Base-by-base conservation (phyloP, 2,329 filamentous ascomycete genomes). In the Stagonosporopsis tanaceti region DNA sequence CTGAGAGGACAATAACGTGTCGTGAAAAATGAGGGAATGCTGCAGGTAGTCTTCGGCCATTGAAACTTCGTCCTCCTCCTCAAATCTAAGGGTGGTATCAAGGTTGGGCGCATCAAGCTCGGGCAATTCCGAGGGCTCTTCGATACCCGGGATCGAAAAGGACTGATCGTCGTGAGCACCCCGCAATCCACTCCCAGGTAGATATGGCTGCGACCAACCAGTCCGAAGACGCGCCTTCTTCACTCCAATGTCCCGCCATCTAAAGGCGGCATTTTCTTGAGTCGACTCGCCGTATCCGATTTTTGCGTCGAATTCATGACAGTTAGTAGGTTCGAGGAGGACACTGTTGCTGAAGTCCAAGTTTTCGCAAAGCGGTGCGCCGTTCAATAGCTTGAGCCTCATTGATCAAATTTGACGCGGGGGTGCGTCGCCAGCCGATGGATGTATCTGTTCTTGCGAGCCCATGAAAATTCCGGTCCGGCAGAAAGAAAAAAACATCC, bases 1-100 rank as follows among this genome's bases (percentile, higher is more conserved):
- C 58, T 89, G 84, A 1, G 88, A 90, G 0, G 87, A 89, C 1
- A 84, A 76, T 4, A 89, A 75, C 14, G 87, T 84, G 61, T 91
- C 83, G 70, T 96, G 87, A 14, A 89, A 78, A 2, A 87, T 85
- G 46, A 96, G 83, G 0, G 92, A 95, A 67, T 94, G 87, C 62
- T 95, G 86, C 66, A 92, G 90, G 73, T 95, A 96, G 8, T 62
- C 66, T 35, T 70, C 63, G 5, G 61, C 44, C 9, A 61, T 58
- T 4, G 64, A 50, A 34, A 34, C 14, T 1, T 15, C 32, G 3
- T 59, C 57, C 8, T 70, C 57, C 8, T 70, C 65, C 15, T 63
- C 50, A n/a, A 66, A 30, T 12, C 42, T 50, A n/a, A 63, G 35
- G 4, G 67, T 73, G 2, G 70, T 69, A 12, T 75, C 67, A 45